A percentile compares a stretch with the other conserved stretches of the same genome.
Conservation (phyloP, 2,329 filamentous ascomycete genomes). For the Phialemonium atrogriseum region DNA sequence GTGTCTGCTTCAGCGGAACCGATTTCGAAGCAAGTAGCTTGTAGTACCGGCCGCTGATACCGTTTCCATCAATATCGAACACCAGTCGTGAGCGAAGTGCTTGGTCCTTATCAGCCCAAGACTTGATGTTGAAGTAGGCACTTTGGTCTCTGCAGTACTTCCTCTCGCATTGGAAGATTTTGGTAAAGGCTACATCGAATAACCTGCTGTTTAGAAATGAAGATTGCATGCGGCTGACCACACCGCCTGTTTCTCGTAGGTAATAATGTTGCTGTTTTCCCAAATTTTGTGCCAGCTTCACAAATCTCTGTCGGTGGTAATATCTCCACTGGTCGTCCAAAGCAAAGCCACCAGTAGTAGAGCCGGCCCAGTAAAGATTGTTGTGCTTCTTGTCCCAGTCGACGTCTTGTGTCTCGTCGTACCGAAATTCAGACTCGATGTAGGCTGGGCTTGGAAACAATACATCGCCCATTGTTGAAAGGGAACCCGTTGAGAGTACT, state of each 20-base stretch:
- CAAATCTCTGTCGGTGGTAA: slow-evolving; percentile 7
- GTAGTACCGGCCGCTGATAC: slow-evolving; percentile 45
- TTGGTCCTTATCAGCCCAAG: slow-evolving; percentile 17
- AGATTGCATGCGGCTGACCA: slow-evolving; percentile 1
- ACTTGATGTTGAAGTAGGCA: slow-evolving; percentile 9
- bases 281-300: slow-evolving; percentile 4
- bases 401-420: slow-evolving; percentile 29
- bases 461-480: slow-evolving; percentile 42
- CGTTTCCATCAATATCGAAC: slow-evolving; percentile 49
- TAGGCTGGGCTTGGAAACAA: slow-evolving; percentile 44
- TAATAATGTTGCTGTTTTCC: slow-evolving; percentile 2
- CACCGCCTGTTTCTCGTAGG: slow-evolving; percentile 1
- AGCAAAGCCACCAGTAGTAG: slow-evolving; percentile 21
- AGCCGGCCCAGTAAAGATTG: slow-evolving; percentile 49
- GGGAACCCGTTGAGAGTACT: slow-evolving; percentile 34
- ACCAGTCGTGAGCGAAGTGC: slow-evolving; percentile 29
- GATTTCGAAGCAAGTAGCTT: slow-evolving; percentile 38
- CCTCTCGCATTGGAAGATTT: slow-evolving; percentile 34
- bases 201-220: neutral
- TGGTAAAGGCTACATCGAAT: slow-evolving; percentile 15
- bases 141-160: slow-evolving; percentile 13
- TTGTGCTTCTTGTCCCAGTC: slow-evolving; percentile 41
- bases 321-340: slow-evolving; percentile 1
- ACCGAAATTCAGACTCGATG: slow-evolving; percentile 25
- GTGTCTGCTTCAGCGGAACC: slow-evolving; percentile 40